These are phyloP conservation scores for Penicillium longicatenatum DNA, from an alignment of 495 filamentous ascomycete genomes.

Conservation along the genomic window DNA sequence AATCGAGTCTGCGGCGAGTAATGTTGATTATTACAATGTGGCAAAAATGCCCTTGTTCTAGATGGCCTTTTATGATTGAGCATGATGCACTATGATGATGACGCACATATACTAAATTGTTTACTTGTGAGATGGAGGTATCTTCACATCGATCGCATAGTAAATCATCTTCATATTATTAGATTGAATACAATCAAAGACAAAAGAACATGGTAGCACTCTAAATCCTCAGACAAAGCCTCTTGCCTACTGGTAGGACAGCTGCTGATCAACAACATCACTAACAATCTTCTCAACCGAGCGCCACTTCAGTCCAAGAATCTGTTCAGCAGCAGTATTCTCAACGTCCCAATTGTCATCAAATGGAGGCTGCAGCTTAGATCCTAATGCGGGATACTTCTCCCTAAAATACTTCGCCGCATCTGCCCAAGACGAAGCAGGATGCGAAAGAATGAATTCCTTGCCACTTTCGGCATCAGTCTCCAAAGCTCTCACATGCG, in stretches of 20 bases:
- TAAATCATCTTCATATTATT: neutral
- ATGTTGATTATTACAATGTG: conserved; percentile 43
- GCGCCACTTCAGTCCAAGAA: conserved; percentile 32
- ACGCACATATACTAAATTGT: neutral
- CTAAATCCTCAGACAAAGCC: too few species aligned
- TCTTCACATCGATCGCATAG: neutral
- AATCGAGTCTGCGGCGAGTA: conserved; percentile 34
- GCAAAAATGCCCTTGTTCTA: conserved; percentile 34
- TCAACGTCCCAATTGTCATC: conserved; percentile 46
- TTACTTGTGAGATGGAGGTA: neutral
- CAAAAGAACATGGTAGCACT: conserved; percentile 20
- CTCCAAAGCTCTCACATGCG: conserved; percentile 21
- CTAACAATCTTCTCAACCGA: conserved; percentile 25
- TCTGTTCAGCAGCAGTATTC: conserved; percentile 51
- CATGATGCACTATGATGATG: neutral
- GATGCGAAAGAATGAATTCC: conserved; percentile 23
- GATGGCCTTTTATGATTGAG: neutral
- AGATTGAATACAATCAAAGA: neutral
- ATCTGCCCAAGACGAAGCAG: conserved; percentile 26
- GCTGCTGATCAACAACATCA: conserved; percentile 38
- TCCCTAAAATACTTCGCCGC: conserved; percentile 24
- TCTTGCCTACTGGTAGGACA: conserved; percentile 22
- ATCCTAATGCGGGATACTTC: conserved; percentile 29
- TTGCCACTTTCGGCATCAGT: conserved; percentile 9
- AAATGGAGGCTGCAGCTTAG: conserved; percentile 26